A percentile compares a stretch with the other conserved stretches of the same genome.
These are phyloP conservation scores for Diplodia seriata DNA, from an alignment of 2,329 filamentous ascomycete genomes.

Conservation along the genomic window DNA sequence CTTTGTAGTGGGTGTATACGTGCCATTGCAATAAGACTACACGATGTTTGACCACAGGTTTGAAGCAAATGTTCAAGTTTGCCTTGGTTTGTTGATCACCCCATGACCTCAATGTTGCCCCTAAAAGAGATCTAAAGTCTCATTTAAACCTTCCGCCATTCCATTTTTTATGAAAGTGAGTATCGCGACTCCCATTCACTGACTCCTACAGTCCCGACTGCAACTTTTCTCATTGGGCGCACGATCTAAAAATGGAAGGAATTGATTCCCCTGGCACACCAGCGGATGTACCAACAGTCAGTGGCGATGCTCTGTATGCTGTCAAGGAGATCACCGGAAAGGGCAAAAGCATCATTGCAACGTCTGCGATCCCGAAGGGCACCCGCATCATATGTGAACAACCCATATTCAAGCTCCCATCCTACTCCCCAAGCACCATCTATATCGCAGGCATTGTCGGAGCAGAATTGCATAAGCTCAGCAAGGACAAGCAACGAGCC, in stretches of 20 bases:
- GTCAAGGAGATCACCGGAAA: conserved; percentile 38
- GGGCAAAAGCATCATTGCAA: conserved; percentile 53
- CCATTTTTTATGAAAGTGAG: not conserved
- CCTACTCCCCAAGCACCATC: conserved; percentile 34
- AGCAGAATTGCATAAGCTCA: conserved; percentile 37
- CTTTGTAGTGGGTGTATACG: not conserved
- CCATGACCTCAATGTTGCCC: not conserved
- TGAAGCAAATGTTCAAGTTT: too few species aligned
- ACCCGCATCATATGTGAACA: conserved; percentile 51
- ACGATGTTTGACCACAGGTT: too few species aligned
- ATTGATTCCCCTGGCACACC: not conserved
- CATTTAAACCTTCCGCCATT: not conserved
- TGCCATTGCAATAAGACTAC: too few species aligned
- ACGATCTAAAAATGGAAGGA: not conserved
- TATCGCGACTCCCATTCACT: not conserved
- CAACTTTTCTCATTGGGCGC: too few species aligned
- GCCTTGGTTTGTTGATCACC: too few species aligned
- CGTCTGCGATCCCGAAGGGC: conserved; percentile 46
- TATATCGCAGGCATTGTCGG: too few species aligned
- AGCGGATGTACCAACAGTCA: not conserved
- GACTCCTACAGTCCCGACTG: too few species aligned
- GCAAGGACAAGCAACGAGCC: conserved; percentile 37
- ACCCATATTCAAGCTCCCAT: conserved; percentile 46
- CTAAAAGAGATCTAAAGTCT: not conserved
- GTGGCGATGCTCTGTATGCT: not conserved